Base-by-base conservation (phyloP, 257 asterid genomes). In the Coffea eugenioides region DNA sequence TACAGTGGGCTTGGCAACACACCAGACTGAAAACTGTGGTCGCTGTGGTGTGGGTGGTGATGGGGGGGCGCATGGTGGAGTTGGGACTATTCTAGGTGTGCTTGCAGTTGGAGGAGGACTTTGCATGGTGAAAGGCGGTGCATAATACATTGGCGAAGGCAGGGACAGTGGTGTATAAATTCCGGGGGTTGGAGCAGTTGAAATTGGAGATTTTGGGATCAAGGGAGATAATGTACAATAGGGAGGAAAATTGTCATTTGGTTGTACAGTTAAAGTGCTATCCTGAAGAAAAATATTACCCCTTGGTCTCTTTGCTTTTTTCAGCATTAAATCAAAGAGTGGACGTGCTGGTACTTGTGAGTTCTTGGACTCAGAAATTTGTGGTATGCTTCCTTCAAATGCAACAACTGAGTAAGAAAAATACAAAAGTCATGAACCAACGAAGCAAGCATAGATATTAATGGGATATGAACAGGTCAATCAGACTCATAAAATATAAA, bases 1-100 rank as follows among this genome's bases (percentile, higher is more conserved):
- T 76, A 64, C 78, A 1, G 79, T 70, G 3, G 83, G 72, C 82
- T 80, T 84, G 5, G 86, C 85, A 66, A 87, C 88, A 61, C 90
- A 84, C 90, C 90, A 87, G 21, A 46, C 64, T 20, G 20, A 66
- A 67, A 75, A 78, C 36, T 79, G 85, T 9, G 80, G 84, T 10
- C 73, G 54, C 3, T 71, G 39, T n/a, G 27, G 11, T 7, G 85
- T 76, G 11, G 83, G 31, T 18, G 78, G 77, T 51, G 69, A 62
- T 21, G 81, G 69, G 15, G 68, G 69, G 2, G 13, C 13, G 20
- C 14, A 6, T 39, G 76, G 81, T 23, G 71, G 81, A 14, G 69
- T 68, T 5, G 59, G 76, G 6, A 9, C 23, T 11, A 23, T n/a
- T 21, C 23, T 61, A 61, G 67, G 6, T 51, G 61, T 48, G n/a